These are phyloP conservation scores for Parsonsia alboflavescens DNA, from an alignment of 257 asterid genomes.

Conservation along the genomic window DNA sequence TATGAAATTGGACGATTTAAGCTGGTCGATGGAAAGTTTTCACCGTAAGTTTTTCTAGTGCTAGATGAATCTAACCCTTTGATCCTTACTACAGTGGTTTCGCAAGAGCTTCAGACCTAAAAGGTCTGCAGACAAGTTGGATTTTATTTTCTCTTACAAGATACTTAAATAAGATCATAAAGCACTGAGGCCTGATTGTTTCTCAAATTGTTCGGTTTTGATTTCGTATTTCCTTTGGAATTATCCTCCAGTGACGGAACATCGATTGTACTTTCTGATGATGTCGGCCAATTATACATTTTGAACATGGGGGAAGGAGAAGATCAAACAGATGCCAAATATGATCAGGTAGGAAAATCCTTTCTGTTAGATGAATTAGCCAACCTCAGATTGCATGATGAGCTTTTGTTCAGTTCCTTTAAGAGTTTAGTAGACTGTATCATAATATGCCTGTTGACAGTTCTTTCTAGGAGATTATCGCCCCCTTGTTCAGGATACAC, in stretches of 20 bases:
- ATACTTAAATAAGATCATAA: not conserved
- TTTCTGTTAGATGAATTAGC: slow-evolving; percentile 8
- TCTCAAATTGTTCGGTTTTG: slow-evolving; percentile 7
- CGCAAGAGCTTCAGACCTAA: not conserved
- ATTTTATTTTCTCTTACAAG: not conserved
- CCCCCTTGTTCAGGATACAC: slow-evolving; percentile 87
- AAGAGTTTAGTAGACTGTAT: not conserved
- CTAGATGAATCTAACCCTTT: slow-evolving; percentile 7
- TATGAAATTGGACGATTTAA: slow-evolving; percentile 77
- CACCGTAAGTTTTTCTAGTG: slow-evolving; percentile 71
- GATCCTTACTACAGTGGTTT: not conserved
- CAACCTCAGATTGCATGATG: slow-evolving; percentile 11
- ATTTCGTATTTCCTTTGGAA: not conserved
- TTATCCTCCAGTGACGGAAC: slow-evolving; percentile 82
- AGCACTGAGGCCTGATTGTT: not conserved
- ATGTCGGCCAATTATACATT: slow-evolving; percentile 85
- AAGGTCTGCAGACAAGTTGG: not conserved
- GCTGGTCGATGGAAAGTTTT: slow-evolving; percentile 95
- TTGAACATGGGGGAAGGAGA: slow-evolving; percentile 96
- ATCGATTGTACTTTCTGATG: slow-evolving; percentile 91
- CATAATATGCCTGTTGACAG: slow-evolving; percentile 43
- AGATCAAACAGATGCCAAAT: slow-evolving; percentile 83
- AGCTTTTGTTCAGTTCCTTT: not conserved
- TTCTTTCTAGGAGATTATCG: slow-evolving; percentile 96
- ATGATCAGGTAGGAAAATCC: slow-evolving; percentile 66